Evolutionary conservation across 75 land plant species (phyloP).

Genomic region (Cunninghamia lanceolata): DNA sequence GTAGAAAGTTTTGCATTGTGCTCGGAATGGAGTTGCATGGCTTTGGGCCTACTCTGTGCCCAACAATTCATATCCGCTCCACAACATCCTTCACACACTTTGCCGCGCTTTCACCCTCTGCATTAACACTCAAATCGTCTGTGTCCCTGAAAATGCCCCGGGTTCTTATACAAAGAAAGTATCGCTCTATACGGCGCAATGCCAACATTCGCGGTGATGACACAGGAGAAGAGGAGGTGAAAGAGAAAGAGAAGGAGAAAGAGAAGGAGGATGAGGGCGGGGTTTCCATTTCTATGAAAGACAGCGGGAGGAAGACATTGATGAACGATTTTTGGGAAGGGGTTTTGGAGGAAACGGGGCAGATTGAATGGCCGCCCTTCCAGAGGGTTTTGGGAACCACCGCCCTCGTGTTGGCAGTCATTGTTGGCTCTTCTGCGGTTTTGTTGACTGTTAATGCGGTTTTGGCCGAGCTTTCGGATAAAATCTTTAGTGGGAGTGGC

Average conservation of each 20-base stretch:
- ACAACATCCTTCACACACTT: neutral
- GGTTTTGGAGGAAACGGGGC: constrained; percentile 78
- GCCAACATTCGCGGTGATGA: neutral
- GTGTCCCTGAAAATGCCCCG: neutral
- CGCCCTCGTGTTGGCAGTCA: constrained; percentile 81
- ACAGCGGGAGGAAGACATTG: constrained; percentile 11
- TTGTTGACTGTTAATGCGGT: constrained; percentile 89
- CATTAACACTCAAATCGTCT: neutral
- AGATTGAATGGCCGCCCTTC: constrained; percentile 92
- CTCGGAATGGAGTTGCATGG: neutral
- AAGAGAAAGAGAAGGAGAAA: neutral
- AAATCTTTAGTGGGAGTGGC: constrained; percentile 62
- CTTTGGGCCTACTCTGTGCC: neutral
- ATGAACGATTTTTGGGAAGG: constrained; percentile 41
- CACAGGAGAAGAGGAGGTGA: neutral
- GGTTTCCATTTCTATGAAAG: neutral
- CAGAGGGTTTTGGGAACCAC: constrained; percentile 87
- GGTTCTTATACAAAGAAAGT: neutral
- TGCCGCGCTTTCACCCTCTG: neutral
- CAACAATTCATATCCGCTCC: neutral
- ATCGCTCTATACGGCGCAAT: neutral
- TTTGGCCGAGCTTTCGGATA: constrained; percentile 85
- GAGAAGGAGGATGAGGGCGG: neutral
- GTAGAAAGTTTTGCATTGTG: neutral
- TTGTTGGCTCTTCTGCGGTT: constrained; percentile 83